These are phyloP conservation scores for Graphilbum fragrans DNA, from an alignment of 2,329 filamentous ascomycete genomes.

Conservation along the genomic window DNA sequence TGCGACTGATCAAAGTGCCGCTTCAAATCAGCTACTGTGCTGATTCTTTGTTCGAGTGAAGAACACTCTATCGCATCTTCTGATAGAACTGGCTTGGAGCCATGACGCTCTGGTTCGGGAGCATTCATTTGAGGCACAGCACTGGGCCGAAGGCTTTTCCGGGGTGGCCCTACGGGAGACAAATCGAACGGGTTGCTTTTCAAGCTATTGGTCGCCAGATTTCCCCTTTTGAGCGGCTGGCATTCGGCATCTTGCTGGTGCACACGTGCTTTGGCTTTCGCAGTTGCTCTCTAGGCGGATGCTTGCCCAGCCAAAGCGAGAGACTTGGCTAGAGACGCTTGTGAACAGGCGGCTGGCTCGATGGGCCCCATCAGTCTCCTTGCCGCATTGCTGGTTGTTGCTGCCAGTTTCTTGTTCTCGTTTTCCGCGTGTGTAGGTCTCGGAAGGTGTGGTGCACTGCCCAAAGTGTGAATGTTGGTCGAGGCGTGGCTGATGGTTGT, in stretches of 20 bases:
- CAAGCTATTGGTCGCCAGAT: neutral
- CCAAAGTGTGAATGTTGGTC: too few species aligned
- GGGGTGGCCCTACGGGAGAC: constrained; percentile 1
- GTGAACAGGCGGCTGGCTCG: neutral
- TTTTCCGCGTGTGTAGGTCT: too few species aligned
- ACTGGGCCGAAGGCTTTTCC: neutral
- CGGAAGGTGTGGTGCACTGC: too few species aligned
- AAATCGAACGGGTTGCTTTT: neutral
- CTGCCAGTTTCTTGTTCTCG: too few species aligned
- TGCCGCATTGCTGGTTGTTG: neutral
- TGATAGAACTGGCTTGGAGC: neutral
- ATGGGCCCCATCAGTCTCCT: constrained; percentile 8
- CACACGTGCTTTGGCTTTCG: neutral
- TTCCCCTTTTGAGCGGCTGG: too few species aligned
- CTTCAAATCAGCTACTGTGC: constrained; percentile 18
- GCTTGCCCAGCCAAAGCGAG: neutral
- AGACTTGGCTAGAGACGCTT: neutral
- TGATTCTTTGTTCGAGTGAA: neutral
- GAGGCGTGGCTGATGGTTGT: too few species aligned
- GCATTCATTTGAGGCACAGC: too few species aligned
- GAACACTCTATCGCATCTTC: neutral
- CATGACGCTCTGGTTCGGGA: neutral
- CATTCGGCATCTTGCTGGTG: too few species aligned
- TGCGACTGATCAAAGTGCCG: constrained; percentile 16
- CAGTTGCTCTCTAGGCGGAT: neutral